Base-by-base conservation (phyloP, 2,329 filamentous ascomycete species). In the Zasmidium cellare region DNA sequence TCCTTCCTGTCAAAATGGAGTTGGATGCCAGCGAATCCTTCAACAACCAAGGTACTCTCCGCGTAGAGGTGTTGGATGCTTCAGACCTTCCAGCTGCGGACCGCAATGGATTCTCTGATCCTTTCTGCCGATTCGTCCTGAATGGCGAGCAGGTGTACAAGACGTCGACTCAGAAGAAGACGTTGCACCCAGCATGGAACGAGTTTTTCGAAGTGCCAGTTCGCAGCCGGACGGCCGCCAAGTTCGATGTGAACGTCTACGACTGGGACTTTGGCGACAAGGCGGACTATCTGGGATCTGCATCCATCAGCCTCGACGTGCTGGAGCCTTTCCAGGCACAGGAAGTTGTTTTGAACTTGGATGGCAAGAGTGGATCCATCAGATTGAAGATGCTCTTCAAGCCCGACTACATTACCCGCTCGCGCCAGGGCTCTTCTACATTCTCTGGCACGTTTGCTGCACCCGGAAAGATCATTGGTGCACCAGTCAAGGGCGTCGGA, bases 221-320 rank as follows among this genome's bases (percentile, higher is more conserved):
- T 53, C 87, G 90, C 18, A 96, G 92, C 14, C 84, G 94, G 58
- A 96, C 92, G 16, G 91, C 83, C 0, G 89, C 92, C 38, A 85
- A 94, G 23, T 94, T 99, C 76, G 82, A 82, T 28, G 86, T 91
- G 69, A 89, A 90, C 56, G 87, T 97, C 2, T 96, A 88, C 72
- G 94, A 99, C 72, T 99, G 93, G 85, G 94, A 99, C 74, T 96
- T 97, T 79, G 93, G 91, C 49, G 92, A 96, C 74, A 93, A 92
- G 75, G 91, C 92, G 1, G 94, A 99, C 74, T 90, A 89, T 72
- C 79, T 99, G n/a, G 94, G 94, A 46, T 83, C 82, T 58, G 82
- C 91, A 0, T 77, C 79, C 3, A 91, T 99, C 70, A 87, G 91
- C 66, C 82, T 99, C 16, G 85, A 88, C 51, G 76, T 86, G 28